A percentile compares a stretch with the other conserved stretches of the same genome.
These are phyloP conservation scores for Firmiana major DNA, from an alignment of 345 rosid species.

Conservation along the genomic window DNA sequence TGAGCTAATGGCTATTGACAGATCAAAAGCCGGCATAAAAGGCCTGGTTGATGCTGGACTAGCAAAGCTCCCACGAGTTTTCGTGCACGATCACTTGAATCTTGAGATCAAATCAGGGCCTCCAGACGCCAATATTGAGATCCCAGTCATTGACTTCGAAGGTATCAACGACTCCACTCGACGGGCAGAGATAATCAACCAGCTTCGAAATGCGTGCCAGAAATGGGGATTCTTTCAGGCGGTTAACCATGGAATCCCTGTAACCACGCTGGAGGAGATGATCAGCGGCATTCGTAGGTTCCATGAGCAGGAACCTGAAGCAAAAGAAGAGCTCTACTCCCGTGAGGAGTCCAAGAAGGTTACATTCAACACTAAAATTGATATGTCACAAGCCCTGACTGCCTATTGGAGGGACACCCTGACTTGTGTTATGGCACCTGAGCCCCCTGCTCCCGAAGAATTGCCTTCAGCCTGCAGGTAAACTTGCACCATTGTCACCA, in stretches of 20 bases:
- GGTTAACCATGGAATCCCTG: conserved; percentile 21
- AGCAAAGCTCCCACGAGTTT: conserved; percentile 10
- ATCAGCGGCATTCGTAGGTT: conserved; percentile 17
- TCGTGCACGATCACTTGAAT: conserved; percentile 11
- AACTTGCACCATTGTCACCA: background rate
- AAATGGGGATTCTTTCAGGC: conserved; percentile 30
- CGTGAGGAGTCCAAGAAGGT: conserved; percentile 15
- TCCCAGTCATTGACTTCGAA: background rate
- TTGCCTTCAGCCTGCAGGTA: conserved; percentile 25
- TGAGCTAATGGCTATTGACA: conserved; percentile 5
- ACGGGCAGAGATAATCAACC: background rate
- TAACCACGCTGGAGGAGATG: conserved; percentile 12
- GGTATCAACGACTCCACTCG: background rate
- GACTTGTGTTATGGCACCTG: conserved; percentile 9
- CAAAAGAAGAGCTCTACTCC: conserved; percentile 21
- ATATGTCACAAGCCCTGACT: conserved; percentile 17
- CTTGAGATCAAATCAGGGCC: background rate
- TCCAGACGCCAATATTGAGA: background rate
- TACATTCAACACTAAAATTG: conserved; percentile 17
- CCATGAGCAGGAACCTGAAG: conserved; percentile 18
- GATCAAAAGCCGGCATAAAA: conserved; percentile 6
- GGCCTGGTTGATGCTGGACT: conserved; percentile 11
- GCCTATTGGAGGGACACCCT: conserved; percentile 31
- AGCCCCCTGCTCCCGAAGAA: conserved; percentile 19
- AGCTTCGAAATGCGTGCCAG: conserved; percentile 10